Evolutionary conservation across 495 filamentous ascomycete genomes (phyloP).

Genomic region (Neurospora tetraspora): DNA sequence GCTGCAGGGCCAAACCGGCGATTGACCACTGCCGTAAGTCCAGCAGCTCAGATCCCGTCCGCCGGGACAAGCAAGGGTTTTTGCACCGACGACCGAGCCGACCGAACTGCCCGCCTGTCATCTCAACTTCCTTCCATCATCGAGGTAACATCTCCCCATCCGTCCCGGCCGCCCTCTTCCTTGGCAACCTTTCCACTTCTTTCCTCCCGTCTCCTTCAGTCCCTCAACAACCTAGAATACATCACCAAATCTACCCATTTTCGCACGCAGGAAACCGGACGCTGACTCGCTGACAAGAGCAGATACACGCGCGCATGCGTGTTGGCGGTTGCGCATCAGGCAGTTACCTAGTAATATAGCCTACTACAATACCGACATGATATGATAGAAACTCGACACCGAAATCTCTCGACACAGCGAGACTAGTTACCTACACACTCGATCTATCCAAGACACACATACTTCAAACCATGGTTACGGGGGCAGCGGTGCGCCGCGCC

Average conservation of each 20-base stretch:
- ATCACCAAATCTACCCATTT: not conserved
- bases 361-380: slow-evolving; percentile 5
- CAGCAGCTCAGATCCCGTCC: not conserved
- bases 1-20: not conserved
- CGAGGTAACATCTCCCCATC: not conserved
- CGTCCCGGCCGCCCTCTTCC: not conserved
- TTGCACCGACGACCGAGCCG: not conserved
- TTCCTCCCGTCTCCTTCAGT: not conserved
- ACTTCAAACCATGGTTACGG: slow-evolving; percentile 21
- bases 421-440: not conserved
- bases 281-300: not conserved
- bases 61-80: not conserved
- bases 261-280: not conserved
- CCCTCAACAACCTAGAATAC: not conserved
- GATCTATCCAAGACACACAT: not conserved
- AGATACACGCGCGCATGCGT: not conserved
- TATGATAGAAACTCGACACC: slow-evolving; percentile 12
- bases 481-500: slow-evolving; percentile 25
- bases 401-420: slow-evolving; percentile 11
- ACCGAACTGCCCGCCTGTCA: not conserved
- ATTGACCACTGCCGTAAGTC: not conserved
- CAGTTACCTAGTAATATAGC: not conserved
- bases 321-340: not conserved
- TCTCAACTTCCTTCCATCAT: not conserved
- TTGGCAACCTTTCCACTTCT: not conserved